A percentile compares a stretch with the other conserved stretches of the same genome.
Conservation (phyloP, 257 asterid species). For the Solanum microdontum region DNA sequence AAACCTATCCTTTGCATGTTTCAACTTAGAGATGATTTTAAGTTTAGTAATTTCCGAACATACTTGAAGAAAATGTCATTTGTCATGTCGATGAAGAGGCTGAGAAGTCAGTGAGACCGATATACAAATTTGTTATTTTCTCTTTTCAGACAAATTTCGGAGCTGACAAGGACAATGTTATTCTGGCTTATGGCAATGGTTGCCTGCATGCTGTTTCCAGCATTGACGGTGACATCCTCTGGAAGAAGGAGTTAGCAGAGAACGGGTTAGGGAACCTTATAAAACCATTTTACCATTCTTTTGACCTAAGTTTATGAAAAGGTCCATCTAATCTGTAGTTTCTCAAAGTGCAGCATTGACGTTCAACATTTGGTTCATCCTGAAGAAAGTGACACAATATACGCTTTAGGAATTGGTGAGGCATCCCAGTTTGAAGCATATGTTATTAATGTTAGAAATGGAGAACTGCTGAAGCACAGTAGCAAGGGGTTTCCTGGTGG, state of each 20-base stretch:
- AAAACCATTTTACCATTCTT: background rate
- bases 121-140: conserved; percentile 8
- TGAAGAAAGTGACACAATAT: conserved; percentile 48
- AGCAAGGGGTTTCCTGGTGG: conserved; percentile 41
- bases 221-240: conserved; percentile 76
- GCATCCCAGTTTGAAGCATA: conserved; percentile 44
- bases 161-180: conserved; percentile 51
- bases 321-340: background rate
- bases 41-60: background rate
- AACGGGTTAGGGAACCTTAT: conserved; percentile 46
- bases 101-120: background rate
- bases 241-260: conserved; percentile 72
- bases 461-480: conserved; percentile 55
- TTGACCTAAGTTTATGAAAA: background rate
- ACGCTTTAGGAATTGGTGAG: conserved; percentile 58
- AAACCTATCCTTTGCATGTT: background rate
- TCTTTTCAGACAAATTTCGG: conserved; percentile 53
- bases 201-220: conserved; percentile 74
- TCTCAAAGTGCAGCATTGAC: conserved; percentile 51
- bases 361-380: conserved; percentile 53
- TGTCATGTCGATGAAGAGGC: background rate
- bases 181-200: conserved; percentile 71
- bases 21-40: background rate
- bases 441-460: conserved; percentile 53
- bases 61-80: background rate